Evolutionary conservation across 768 basidiomycete species (phyloP), one percentile per base, ranked within the genome.

Genomic region (Tylopilus rubrobrunneus): DNA sequence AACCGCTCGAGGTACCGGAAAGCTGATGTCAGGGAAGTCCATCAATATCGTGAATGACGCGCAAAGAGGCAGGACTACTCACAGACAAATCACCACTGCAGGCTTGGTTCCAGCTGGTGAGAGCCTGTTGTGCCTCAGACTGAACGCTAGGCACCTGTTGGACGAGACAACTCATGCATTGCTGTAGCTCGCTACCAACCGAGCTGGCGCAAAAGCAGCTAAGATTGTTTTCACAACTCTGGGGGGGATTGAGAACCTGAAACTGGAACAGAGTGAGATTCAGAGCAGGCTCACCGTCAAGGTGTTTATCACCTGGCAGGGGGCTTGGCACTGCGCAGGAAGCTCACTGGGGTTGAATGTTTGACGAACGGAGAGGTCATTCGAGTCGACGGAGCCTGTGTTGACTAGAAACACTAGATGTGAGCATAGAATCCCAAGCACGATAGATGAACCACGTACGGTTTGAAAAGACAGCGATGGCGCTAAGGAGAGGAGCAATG

Each of bases 401-500:
- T 6, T 15, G 36, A 17, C 36, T 37, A 37, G 6, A 17, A 17
- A 2, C 15, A 3, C 36, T 37, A 17, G 36, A 15, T 17, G 36
- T 37, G 3, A 37, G 7, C 15, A 37, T 37, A 37, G 15, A 37
- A 37, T 15, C 36, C 36, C 12, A 3, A 17, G 36, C 36, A 37
- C 12, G 17, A 37, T 14, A 17, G 3, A 17, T 37, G 36, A 4
- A 17, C 6, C 36, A 37, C 36, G 12, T 6, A 37, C 36, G 6
- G 6, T 17, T 6, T 7, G 36, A 37, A 37, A 15, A 6, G 15
- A 37, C 15, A 17, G 36, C 5, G 3, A 37, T 19, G 19, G 45
- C 46, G 2, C 44, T 23, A 56, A 66, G 48, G 58, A 66, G 48
- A 6, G 66, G 37, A 11, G 55, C 2, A 33, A 61, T 58, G 56